Evolutionary conservation across 352 stramenopile genomes (phyloP).

Genomic region (Elongisporangium prolatum): DNA sequence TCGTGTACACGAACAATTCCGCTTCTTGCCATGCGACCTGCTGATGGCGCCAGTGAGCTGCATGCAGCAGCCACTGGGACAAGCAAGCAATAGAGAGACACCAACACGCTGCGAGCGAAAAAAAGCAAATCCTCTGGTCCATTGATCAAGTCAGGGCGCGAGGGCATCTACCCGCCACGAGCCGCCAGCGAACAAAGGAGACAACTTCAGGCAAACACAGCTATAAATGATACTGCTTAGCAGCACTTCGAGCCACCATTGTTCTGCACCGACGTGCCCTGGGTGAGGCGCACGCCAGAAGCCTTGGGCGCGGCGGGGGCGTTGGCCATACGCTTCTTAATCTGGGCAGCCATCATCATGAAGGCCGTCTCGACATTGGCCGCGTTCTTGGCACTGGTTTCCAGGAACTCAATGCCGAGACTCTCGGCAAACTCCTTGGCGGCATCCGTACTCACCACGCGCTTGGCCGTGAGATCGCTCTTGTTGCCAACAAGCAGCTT

Average conservation of each 20-base stretch:
- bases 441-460: slow-evolving; percentile 91
- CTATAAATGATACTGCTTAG: slow-evolving; percentile 59
- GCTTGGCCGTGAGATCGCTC: slow-evolving; percentile 93
- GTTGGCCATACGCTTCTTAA: slow-evolving; percentile 90
- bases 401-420: slow-evolving; percentile 84
- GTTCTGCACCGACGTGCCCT: slow-evolving; percentile 56
- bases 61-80: not conserved
- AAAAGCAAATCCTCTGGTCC: not conserved
- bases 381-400: slow-evolving; percentile 88
- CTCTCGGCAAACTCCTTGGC: slow-evolving; percentile 90
- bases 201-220: slow-evolving; percentile 18
- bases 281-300: slow-evolving; percentile 47
- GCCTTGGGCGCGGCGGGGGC: slow-evolving; percentile 69
- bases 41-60: not conserved
- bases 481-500: slow-evolving; percentile 99
- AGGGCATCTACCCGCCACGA: not conserved
- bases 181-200: not conserved
- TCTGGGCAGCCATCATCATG: slow-evolving; percentile 91
- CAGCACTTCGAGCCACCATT: slow-evolving; percentile 79
- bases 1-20: slow-evolving; percentile 67
- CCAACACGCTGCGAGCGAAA: not conserved
- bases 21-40: too few species aligned
- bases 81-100: not conserved
- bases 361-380: slow-evolving; percentile 90
- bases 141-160: not conserved